Base-by-base conservation (phyloP, 2,329 filamentous ascomycete genomes). In the Chrysosporium queenslandicum region DNA sequence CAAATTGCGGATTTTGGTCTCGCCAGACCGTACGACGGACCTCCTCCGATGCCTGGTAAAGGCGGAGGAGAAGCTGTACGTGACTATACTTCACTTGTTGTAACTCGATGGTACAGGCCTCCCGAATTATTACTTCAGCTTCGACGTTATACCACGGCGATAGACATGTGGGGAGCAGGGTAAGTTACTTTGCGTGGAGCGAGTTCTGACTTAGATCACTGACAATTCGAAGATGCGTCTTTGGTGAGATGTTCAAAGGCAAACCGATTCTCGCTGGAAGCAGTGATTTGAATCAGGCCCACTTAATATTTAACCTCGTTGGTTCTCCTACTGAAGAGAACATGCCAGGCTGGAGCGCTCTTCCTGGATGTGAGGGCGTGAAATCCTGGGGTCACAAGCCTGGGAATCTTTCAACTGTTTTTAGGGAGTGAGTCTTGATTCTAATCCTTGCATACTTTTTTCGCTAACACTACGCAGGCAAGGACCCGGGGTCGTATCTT, bases 101-200 rank as follows among this genome's bases (percentile, higher is more conserved):
- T 98, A 9, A 98, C 92, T 14, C 77, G 92, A 63, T 98, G 92
- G 92, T 98, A 98, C 67, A 79, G 92, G 21, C 92, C 92, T 30
- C 92, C 92, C 0, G 92, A 98, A 75, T 76, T 98, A 36, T 75
- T 98, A 29, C 77, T 98, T 46, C 86, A 91, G 58, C 76, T 98
- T 29, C 83, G 89, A 61, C 82, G 82, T 59, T 98, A 98, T 69
- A 98, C 92, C n/a, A 88, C 90, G 12, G 90, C 92, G 8, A 96
- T 98, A 62, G 92, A 98, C 68, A 82, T 98, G 71, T 98, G 92
- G 92, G 92, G 92, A 61, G 91, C 96, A 60, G 92, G 91, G 86
- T 90, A 75, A 73, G 81, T 66, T 48, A 49, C 18, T 49, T 14
- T 23, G n/a, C 29, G 12, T 45, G n/a, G 4, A 41, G 45, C 5